Percentiles rank a stretch among this genome's conserved stretches.
These are phyloP conservation scores for Candida endomychidarum DNA, from an alignment of 805 yeast species.

Conservation along the genomic window DNA sequence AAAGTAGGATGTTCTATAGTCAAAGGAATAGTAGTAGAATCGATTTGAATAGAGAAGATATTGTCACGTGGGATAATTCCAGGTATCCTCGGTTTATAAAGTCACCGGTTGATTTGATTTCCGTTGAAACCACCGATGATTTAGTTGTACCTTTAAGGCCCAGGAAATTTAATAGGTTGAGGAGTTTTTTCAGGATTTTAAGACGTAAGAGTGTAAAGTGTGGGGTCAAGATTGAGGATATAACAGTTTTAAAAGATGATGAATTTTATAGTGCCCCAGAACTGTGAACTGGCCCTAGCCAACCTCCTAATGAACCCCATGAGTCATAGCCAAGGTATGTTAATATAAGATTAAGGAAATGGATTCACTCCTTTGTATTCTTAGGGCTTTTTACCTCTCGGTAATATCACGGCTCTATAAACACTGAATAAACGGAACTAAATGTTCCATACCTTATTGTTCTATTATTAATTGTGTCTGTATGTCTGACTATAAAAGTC, in stretches of 20 bases:
- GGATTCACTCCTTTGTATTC: too few relatives aligned
- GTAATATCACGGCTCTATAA: too few relatives aligned
- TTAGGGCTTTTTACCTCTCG: too few relatives aligned
- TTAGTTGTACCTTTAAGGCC: slow-evolving; percentile 4
- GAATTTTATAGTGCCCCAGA: slow-evolving; percentile 3
- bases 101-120: slow-evolving; percentile 5
- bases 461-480: too few relatives aligned
- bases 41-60: background rate
- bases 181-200: background rate
- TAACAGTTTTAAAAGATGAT: background rate
- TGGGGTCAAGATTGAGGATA: background rate
- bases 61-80: background rate
- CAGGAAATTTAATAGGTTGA: background rate
- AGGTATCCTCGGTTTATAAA: slow-evolving; percentile 1
- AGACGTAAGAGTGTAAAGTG: background rate
- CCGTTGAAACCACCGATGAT: background rate
- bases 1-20: background rate
- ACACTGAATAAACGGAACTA: too few relatives aligned
- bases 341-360: too few relatives aligned
- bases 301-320: too few relatives aligned
- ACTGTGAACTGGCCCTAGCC: too few relatives aligned
- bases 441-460: too few relatives aligned
- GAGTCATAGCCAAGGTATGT: too few relatives aligned
- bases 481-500: too few relatives aligned
- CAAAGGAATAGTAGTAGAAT: background rate